Conservation (phyloP, 176 grass and related monocot genomes). For the Cenchrus purpureus region DNA sequence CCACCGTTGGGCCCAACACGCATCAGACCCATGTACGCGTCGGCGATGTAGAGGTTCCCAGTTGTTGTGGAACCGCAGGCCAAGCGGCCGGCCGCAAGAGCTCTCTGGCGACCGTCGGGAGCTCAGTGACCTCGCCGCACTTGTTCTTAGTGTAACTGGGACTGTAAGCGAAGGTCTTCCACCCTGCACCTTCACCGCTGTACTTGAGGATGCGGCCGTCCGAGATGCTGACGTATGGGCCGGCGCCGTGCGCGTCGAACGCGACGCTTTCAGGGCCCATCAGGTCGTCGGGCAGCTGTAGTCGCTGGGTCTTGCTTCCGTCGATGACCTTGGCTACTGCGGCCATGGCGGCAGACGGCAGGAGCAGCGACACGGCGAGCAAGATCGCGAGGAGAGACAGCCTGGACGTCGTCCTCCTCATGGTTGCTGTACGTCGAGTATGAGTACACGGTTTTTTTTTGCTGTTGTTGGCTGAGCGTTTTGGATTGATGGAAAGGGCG, state of each 20-base stretch:
- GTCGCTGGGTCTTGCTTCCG: neutral
- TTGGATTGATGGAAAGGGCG: too few species aligned
- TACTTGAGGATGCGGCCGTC: slow-evolving; percentile 43
- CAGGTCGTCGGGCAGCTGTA: neutral
- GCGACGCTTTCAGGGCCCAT: slow-evolving; percentile 47
- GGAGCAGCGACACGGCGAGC: neutral
- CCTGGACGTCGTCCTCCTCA: neutral
- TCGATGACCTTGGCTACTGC: neutral
- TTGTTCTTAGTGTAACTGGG: slow-evolving; percentile 4
- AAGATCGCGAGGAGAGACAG: neutral
- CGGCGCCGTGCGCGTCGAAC: slow-evolving; percentile 28
- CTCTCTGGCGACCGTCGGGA: neutral
- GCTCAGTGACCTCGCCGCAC: neutral
- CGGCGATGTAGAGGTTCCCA: slow-evolving; percentile 48
- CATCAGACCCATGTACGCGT: slow-evolving; percentile 49
- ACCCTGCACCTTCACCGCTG: neutral
- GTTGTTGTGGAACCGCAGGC: slow-evolving; percentile 30
- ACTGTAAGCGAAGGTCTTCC: slow-evolving; percentile 40
- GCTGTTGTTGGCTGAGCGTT: too few species aligned
- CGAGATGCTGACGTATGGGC: slow-evolving; percentile 35
- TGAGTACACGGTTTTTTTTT: too few species aligned
- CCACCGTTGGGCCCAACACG: slow-evolving; percentile 36
- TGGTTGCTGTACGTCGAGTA: neutral
- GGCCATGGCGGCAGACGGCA: neutral
- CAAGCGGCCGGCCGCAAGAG: slow-evolving; percentile 39